Evolutionary conservation across 2,329 filamentous ascomycete species (phyloP).

Genomic region (Colletotrichum paranaense): DNA sequence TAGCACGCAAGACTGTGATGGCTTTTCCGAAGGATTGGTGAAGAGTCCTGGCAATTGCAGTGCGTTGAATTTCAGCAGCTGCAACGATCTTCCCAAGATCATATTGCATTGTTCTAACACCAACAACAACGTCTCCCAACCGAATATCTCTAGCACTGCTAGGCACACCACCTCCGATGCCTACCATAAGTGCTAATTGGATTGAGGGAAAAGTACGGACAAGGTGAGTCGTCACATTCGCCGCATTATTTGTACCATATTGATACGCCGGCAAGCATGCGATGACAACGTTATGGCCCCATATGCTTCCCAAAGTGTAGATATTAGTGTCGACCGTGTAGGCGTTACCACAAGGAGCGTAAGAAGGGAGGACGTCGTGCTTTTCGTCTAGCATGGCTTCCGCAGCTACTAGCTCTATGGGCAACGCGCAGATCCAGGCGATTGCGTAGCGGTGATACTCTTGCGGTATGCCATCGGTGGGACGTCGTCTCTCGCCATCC

Average conservation of each 20-base stretch:
- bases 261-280: not conserved
- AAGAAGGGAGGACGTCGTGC: not conserved
- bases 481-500: accelerated
- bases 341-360: not conserved
- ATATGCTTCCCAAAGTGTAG: constrained; percentile 10
- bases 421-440: constrained; percentile 38
- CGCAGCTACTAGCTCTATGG: constrained; percentile 35
- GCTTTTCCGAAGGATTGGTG: constrained; percentile 4
- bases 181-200: constrained; percentile 42
- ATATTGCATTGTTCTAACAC: constrained; percentile 37
- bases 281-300: constrained; percentile 12
- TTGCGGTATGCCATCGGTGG: accelerated
- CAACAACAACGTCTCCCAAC: constrained; percentile 38
- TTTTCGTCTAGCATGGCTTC: constrained; percentile 37
- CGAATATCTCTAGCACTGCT: constrained; percentile 20
- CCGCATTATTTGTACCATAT: constrained; percentile 17
- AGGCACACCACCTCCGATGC: constrained; percentile 43
- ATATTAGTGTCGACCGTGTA: constrained; percentile 1
- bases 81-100: constrained; percentile 35
- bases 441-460: constrained; percentile 32
- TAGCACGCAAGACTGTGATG: constrained; percentile 24
- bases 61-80: constrained; percentile 21
- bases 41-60: constrained; percentile 17
- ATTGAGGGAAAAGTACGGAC: constrained; percentile 28
- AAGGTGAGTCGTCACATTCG: constrained; percentile 13